These are phyloP conservation scores for Cyphellophora attinorum DNA, from an alignment of 2,329 filamentous ascomycete genomes.

Conservation along the genomic window DNA sequence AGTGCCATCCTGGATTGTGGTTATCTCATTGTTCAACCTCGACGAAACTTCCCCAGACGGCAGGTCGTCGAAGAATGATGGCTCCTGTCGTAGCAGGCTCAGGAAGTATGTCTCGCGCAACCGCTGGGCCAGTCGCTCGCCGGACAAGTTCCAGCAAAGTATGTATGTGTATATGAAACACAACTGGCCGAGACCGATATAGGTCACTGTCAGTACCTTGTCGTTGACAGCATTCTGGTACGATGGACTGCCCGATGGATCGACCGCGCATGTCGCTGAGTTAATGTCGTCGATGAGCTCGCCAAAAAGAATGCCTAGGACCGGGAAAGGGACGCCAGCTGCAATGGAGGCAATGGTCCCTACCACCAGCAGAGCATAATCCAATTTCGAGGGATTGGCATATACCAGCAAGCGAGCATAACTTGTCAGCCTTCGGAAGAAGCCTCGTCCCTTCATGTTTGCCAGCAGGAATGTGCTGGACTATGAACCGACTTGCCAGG, in stretches of 20 bases:
- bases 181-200: conserved; percentile 55
- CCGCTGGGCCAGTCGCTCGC: conserved; percentile 54
- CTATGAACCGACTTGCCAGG: too few species aligned
- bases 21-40: conserved; percentile 36
- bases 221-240: conserved; percentile 38
- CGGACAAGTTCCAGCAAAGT: conserved; percentile 54
- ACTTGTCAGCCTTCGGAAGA: background rate
- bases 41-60: conserved; percentile 38
- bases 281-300: conserved; percentile 31
- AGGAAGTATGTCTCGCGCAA: conserved; percentile 41
- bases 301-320: conserved; percentile 30
- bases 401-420: conserved; percentile 7
- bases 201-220: conserved; percentile 53
- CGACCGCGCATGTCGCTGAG: conserved; percentile 7
- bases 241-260: background rate
- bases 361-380: conserved; percentile 11
- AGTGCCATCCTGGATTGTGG: conserved; percentile 36
- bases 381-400: conserved; percentile 6
- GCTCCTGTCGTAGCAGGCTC: conserved; percentile 18
- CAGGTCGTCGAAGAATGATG: conserved; percentile 24
- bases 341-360: conserved; percentile 25
- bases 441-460: background rate
- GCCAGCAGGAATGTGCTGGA: too few species aligned
- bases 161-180: conserved; percentile 55
- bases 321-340: conserved; percentile 28